Evolutionary conservation across 179 eudicot genomes (phyloP), one percentile per base, ranked within the genome.

Genomic region (Spinacia oleracea): DNA sequence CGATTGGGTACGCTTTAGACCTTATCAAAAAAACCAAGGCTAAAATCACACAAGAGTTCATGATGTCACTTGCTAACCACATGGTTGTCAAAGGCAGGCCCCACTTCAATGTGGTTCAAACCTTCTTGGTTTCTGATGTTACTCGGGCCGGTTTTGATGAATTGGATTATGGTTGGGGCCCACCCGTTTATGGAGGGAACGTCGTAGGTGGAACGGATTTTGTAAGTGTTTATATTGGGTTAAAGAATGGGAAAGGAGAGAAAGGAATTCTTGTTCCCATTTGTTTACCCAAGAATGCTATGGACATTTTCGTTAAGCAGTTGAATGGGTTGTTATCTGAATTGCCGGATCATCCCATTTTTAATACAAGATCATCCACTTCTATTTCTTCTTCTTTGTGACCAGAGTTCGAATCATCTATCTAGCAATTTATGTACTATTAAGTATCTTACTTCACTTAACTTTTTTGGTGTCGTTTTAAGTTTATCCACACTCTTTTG

Each of bases 91-190:
- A 72, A 34, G 90, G 87, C 21, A 77, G 90, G 53, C 96, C 93
- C 5, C 85, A 81, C 42, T 83, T 87, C 79, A 46, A 85, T 1
- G 79, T 85, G 63, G 86, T 81, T 20, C 45, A 85, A 25, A 80
- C 73, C 5, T 91, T 67, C 66, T 21, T 86, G 6, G 91, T 88
- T 1, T 90, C 91, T 0, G 91, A 91, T 12, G 81, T 88, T 34
- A 88, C 85, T 0, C 87, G 83, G 4, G 89, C 89, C 1, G 88
- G 88, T 29, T 85, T 88, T 7, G 73, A 35, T 4, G 83, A 82
- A 5, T 86, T 86, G n/a, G 93, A 91, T 43, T 91, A 81, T 2
- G 91, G 93, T 10, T 91, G 96, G 96, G 96, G 96, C 0, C 81
- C 56, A 9, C 77, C 93, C 0, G 82, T 66, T 1, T 90, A 78